Conservation (phyloP, 306 rosid genomes). For the Cicer arietinum region DNA sequence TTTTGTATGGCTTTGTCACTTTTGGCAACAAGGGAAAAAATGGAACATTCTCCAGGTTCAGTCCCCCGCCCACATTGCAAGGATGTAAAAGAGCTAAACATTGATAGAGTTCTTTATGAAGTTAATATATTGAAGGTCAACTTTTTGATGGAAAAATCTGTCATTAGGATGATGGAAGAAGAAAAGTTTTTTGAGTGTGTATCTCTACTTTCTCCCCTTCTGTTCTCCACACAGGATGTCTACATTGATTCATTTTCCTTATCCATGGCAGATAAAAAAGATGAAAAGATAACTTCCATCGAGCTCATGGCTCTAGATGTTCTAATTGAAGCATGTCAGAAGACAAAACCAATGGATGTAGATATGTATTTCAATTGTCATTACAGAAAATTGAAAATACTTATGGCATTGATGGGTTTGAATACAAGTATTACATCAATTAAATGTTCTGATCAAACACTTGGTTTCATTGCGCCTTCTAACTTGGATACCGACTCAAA, state of each 20-base stretch:
- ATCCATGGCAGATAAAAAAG: conserved; percentile 55
- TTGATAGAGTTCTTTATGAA: conserved; percentile 79
- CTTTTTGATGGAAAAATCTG: conserved; percentile 84
- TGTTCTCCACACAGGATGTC: conserved; percentile 72
- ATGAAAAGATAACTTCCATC: conserved; percentile 64
- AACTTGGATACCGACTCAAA: conserved; percentile 61
- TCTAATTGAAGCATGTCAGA: conserved; percentile 85
- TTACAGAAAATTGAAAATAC: conserved; percentile 80
- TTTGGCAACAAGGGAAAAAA: conserved; percentile 57
- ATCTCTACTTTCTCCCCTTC: conserved; percentile 82
- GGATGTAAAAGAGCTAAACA: conserved; percentile 72
- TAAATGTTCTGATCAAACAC: conserved; percentile 58
- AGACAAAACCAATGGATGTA: conserved; percentile 70
- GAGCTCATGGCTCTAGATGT: conserved; percentile 87
- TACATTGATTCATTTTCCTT: conserved; percentile 68
- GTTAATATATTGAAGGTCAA: conserved; percentile 81
- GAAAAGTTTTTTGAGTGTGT: conserved; percentile 74
- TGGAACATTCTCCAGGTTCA: conserved; percentile 51
- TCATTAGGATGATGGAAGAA: conserved; percentile 75
- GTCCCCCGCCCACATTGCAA: conserved; percentile 73
- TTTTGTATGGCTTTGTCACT: conserved; percentile 71
- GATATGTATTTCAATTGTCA: conserved; percentile 83
- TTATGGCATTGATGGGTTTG: conserved; percentile 76
- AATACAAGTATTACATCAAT: conserved; percentile 59
- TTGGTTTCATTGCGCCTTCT: conserved; percentile 50